Conservation (phyloP, 1,284 basidiomycete genomes). For the Trametes hirsuta region DNA sequence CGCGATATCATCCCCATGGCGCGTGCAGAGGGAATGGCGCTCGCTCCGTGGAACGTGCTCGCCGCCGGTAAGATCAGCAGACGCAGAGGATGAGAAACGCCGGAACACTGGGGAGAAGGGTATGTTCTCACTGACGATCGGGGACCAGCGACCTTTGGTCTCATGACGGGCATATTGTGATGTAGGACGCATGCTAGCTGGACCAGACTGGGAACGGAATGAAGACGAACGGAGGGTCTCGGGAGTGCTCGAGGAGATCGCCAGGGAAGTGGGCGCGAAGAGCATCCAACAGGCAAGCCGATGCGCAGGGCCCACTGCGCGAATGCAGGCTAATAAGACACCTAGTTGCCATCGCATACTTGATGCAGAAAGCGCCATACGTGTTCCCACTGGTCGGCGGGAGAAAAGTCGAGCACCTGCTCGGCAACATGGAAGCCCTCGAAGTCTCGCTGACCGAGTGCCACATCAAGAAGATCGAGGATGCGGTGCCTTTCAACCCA, state of each 20-base stretch:
- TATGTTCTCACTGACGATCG: background rate
- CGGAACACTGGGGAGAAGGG: slow-evolving; percentile 24
- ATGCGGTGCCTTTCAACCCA: slow-evolving; percentile 40
- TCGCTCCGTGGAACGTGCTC: slow-evolving; percentile 3
- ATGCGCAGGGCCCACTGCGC: slow-evolving; percentile 44
- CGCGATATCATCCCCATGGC: background rate
- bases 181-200: slow-evolving; percentile 12
- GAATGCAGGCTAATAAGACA: slow-evolving; percentile 40
- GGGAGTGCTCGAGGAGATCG: slow-evolving; percentile 28
- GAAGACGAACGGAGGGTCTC: slow-evolving; percentile 26
- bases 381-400: slow-evolving; percentile 37
- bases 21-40: background rate
- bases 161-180: no score
- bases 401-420: slow-evolving; percentile 51
- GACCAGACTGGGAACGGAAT: slow-evolving; percentile 27
- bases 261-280: slow-evolving; percentile 26
- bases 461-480: slow-evolving; percentile 47
- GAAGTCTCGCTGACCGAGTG: slow-evolving; percentile 42
- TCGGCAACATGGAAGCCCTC: slow-evolving; percentile 49
- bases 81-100: slow-evolving; percentile 30
- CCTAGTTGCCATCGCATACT: slow-evolving; percentile 7
- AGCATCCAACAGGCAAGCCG: slow-evolving; percentile 37
- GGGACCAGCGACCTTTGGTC: no score
- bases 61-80: slow-evolving; percentile 29
- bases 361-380: slow-evolving; percentile 23